These are phyloP conservation scores for Fraxinus velutina DNA, from an alignment of 305 asterid species.

Conservation along the genomic window DNA sequence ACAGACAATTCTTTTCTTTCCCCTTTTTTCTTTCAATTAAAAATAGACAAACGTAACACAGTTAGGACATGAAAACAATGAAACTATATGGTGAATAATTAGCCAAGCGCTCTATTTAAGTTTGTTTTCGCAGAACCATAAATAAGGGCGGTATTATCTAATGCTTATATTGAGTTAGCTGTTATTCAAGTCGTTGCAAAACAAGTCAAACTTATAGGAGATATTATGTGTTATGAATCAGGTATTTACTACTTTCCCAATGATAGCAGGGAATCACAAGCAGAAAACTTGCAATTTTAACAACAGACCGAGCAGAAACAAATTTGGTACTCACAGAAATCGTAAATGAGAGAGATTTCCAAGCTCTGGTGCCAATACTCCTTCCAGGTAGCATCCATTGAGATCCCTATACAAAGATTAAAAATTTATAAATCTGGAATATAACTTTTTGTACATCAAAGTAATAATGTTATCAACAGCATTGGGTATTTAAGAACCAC, in stretches of 20 bases:
- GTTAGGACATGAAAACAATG: background rate
- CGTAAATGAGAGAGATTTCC: slow-evolving; percentile 63
- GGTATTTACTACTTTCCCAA: background rate
- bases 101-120: background rate
- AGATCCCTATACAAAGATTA: slow-evolving; percentile 57
- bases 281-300: background rate
- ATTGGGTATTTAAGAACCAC: background rate
- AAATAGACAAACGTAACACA: background rate
- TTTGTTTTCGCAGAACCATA: background rate
- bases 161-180: background rate
- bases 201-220: background rate
- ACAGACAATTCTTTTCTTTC: background rate
- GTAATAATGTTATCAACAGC: background rate
- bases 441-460: background rate
- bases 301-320: background rate
- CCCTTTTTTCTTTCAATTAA: background rate
- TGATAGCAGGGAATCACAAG: background rate
- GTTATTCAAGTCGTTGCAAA: background rate
- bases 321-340: slow-evolving; percentile 59
- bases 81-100: background rate
- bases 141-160: background rate
- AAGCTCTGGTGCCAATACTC: slow-evolving; percentile 69
- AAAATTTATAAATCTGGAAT: slow-evolving; percentile 7
- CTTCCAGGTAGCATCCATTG: slow-evolving; percentile 61
- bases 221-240: background rate